Conservation (phyloP, 345 rosid species). For the Boechera retrofracta region DNA sequence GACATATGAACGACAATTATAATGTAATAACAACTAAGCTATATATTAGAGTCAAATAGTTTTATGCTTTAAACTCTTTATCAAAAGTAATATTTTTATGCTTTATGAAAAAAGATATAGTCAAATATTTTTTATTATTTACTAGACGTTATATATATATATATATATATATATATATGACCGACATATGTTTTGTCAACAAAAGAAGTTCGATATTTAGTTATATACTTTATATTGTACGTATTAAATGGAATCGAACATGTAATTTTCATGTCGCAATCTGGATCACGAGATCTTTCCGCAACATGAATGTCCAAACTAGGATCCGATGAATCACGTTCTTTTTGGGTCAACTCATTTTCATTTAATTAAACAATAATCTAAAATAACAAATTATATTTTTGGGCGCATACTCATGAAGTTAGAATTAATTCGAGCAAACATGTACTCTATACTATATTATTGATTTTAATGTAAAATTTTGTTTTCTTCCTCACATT, state of each 20-base stretch:
- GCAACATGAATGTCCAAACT: conserved; percentile 32
- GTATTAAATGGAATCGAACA: conserved; percentile 25
- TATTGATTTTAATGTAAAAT: background rate
- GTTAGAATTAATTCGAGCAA: conserved; percentile 6
- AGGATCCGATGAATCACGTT: conserved; percentile 40
- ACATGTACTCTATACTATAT: background rate
- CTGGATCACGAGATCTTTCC: conserved; percentile 43
- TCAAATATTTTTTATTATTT: background rate
- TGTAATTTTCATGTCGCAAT: conserved; percentile 41
- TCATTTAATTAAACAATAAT: conserved; percentile 21
- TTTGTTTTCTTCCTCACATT: background rate
- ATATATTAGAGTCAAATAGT: background rate
- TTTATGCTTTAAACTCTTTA: too few species aligned
- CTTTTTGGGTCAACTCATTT: conserved; percentile 31
- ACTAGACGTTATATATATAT: background rate
- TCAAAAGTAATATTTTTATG: too few species aligned
- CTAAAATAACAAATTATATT: background rate
- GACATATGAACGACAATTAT: background rate
- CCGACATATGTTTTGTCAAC: background rate
- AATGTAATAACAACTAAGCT: background rate
- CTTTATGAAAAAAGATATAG: background rate
- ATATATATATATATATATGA: background rate
- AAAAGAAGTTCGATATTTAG: background rate
- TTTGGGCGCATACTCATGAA: background rate
- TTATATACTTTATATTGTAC: conserved; percentile 4